Conservation (phyloP, 192 early-diverging fungal genomes). For the Gigaspora rosea region DNA sequence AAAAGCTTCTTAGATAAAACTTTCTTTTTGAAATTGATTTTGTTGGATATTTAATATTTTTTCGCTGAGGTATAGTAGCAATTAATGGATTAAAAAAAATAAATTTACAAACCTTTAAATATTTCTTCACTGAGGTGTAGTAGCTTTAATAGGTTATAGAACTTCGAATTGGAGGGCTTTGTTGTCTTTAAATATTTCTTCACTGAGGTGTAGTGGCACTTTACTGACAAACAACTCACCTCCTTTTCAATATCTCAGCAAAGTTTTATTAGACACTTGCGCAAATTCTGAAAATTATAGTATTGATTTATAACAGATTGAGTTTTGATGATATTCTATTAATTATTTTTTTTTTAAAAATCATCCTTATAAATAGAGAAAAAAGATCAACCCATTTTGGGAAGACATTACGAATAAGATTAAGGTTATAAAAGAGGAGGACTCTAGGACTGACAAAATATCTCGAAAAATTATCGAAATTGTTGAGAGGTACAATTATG, state of each 20-base stretch:
- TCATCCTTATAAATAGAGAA: slow-evolving; percentile 2
- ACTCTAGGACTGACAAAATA: not conserved
- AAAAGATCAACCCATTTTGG: slow-evolving; percentile 6
- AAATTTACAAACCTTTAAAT: not conserved
- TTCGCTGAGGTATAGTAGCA: not conserved
- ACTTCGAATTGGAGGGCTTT: not conserved
- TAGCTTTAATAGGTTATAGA: not conserved
- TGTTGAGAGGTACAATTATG: slow-evolving; percentile 4
- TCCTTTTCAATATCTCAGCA: not conserved
- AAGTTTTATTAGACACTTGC: not conserved
- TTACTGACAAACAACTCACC: not conserved
- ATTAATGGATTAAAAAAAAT: not conserved
- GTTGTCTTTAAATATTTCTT: slow-evolving; percentile 2
- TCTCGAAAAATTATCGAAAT: slow-evolving; percentile 3
- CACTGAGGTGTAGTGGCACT: not conserved
- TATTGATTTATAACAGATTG: not conserved
- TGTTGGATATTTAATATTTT: not conserved
- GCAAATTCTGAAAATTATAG: not conserved
- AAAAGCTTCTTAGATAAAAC: not conserved
- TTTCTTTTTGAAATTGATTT: not conserved
- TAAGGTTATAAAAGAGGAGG: not conserved
- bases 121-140: slow-evolving; percentile 3
- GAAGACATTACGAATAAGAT: not conserved
- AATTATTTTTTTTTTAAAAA: not conserved
- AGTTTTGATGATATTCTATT: not conserved